Evolutionary conservation across 371 early-diverging fungal species (phyloP).

Genomic region (Mortierella polycephala): DNA sequence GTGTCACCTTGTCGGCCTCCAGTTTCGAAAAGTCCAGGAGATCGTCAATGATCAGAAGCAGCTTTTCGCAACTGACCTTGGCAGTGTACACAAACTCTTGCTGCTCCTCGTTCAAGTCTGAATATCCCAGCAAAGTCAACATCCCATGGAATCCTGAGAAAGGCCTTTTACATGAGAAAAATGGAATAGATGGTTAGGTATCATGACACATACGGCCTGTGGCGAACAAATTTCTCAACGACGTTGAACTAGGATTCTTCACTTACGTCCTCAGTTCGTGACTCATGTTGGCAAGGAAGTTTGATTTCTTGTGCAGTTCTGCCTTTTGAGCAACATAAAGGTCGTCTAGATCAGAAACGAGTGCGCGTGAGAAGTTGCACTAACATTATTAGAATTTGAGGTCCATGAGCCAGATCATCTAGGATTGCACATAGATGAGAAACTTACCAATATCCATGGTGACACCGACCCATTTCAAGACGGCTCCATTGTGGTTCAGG

Average conservation of each 20-base stretch:
- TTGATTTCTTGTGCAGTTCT: slow-evolving; percentile 50
- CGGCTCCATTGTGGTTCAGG: slow-evolving; percentile 41
- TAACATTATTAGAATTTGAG: not conserved
- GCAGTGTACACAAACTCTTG: slow-evolving; percentile 69
- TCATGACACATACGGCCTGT: not conserved
- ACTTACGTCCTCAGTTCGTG: slow-evolving; percentile 49
- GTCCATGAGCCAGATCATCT: not conserved
- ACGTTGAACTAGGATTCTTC: not conserved
- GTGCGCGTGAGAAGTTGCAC: too few relatives aligned
- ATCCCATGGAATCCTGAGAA: slow-evolving; percentile 75
- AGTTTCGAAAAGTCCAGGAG: slow-evolving; percentile 67
- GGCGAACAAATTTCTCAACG: not conserved
- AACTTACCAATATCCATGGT: slow-evolving; percentile 48
- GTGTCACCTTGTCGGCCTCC: slow-evolving; percentile 62
- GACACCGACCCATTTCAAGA: slow-evolving; percentile 52
- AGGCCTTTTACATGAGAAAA: slow-evolving; percentile 39
- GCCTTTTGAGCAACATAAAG: slow-evolving; percentile 49
- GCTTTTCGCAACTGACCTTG: slow-evolving; percentile 68
- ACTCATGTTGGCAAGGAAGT: slow-evolving; percentile 54
- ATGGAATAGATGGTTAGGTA: not conserved
- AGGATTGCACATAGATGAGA: not conserved
- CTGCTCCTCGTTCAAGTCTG: slow-evolving; percentile 66
- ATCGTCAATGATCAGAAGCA: slow-evolving; percentile 64
- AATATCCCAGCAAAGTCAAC: slow-evolving; percentile 67
- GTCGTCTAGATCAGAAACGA: slow-evolving; percentile 23